A percentile compares a stretch with the other conserved stretches of the same genome.
phyloP scores from a whole-genome alignment of 2,329 filamentous ascomycete species.

The Hypomyces rosellus region DNA sequence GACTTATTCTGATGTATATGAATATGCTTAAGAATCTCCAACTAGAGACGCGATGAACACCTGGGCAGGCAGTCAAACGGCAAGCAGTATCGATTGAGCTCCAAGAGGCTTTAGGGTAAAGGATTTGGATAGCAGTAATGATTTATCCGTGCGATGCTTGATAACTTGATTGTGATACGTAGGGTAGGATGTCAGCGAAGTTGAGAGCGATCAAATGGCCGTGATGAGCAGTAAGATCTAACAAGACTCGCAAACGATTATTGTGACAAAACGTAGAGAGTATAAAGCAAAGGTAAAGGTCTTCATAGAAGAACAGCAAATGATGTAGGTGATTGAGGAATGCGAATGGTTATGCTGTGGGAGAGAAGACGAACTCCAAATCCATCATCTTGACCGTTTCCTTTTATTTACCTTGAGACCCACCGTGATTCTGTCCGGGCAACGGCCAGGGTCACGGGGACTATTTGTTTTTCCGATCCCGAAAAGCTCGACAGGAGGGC shows the following conservation, averaged over 20 bases:
- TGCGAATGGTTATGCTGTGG: slow-evolving; percentile 13
- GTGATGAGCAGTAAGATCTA: background rate
- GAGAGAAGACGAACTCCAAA: slow-evolving; percentile 18
- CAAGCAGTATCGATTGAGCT: too few species aligned
- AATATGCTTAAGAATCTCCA: background rate
- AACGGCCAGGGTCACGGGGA: slow-evolving; percentile 22
- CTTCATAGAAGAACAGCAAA: slow-evolving; percentile 28
- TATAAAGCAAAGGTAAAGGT: slow-evolving; percentile 32
- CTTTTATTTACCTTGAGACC: slow-evolving; percentile 43
- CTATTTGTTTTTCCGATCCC: slow-evolving; percentile 10
- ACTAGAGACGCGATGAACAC: too few species aligned
- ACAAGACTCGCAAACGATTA: background rate
- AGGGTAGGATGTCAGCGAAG: too few species aligned
- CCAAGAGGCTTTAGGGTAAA: background rate
- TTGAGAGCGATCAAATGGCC: background rate
- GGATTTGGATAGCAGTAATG: background rate
- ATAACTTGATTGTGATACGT: too few species aligned
- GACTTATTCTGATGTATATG: slow-evolving; percentile 20
- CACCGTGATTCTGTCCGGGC: slow-evolving; percentile 29
- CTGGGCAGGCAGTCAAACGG: too few species aligned
- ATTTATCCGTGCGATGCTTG: background rate
- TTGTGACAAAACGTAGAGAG: background rate
- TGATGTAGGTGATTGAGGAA: slow-evolving; percentile 11
- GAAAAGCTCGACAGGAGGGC: slow-evolving; percentile 16
- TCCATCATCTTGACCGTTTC: slow-evolving; percentile 16